These are phyloP conservation scores for Trypanosomatidae sp. DNA, from an alignment of 208 protist species.

Conservation along the genomic window DNA sequence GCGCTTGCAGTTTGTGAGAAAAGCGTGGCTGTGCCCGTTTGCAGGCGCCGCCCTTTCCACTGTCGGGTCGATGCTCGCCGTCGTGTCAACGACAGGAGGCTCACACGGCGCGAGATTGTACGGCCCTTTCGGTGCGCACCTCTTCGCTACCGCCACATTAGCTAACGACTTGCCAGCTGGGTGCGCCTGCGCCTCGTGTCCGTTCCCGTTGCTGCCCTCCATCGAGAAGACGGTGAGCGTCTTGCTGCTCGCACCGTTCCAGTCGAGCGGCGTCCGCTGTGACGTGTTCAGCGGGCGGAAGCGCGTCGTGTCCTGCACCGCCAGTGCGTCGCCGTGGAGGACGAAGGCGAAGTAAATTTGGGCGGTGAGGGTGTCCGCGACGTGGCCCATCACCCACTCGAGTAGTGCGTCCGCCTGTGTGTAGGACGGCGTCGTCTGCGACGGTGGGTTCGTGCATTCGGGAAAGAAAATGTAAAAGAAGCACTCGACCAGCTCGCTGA, in stretches of 20 bases:
- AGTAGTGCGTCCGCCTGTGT: slow-evolving; percentile 31
- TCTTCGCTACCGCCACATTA: not conserved
- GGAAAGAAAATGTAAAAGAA: slow-evolving; percentile 62
- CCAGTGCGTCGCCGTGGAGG: slow-evolving; percentile 42
- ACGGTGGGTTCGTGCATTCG: slow-evolving; percentile 45
- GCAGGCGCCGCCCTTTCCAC: too few species aligned
- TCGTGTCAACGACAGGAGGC: too few species aligned
- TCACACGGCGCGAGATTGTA: too few species aligned
- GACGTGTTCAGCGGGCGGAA: slow-evolving; percentile 32
- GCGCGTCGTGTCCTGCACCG: slow-evolving; percentile 20
- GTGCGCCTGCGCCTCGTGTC: too few species aligned
- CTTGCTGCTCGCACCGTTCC: too few species aligned
- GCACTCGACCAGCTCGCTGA: slow-evolving; percentile 57
- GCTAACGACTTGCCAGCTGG: too few species aligned
- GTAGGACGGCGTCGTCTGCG: slow-evolving; percentile 22
- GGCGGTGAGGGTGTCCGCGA: slow-evolving; percentile 48
- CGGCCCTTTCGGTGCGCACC: too few species aligned
- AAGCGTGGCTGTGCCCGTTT: not conserved
- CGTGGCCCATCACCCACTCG: slow-evolving; percentile 56
- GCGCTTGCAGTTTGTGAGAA: slow-evolving; percentile 27
- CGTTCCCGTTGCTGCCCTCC: too few species aligned
- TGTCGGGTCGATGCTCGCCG: too few species aligned
- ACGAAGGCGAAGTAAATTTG: slow-evolving; percentile 61
- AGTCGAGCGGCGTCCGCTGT: slow-evolving; percentile 36
- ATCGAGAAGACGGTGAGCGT: too few species aligned